Evolutionary conservation across 345 rosid genomes (phyloP), one percentile per base, ranked within the genome.

Genomic region (Citrus cavaleriei): DNA sequence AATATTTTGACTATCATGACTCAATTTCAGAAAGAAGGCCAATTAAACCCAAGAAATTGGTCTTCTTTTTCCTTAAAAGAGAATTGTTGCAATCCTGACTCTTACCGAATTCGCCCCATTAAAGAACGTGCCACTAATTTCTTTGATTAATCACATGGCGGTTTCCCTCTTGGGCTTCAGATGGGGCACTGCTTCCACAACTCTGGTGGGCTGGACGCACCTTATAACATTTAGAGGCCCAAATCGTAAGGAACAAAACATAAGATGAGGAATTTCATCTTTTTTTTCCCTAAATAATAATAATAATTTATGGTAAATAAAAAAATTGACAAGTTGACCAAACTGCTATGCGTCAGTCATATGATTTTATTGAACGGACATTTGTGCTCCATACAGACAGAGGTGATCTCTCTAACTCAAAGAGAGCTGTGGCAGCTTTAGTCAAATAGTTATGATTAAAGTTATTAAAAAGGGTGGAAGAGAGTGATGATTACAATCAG

Each of bases 341-440:
- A 22, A 16, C 32, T 35, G 49, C 59, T 59, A 16, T 34, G 16
- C 49, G 8, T 46, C 51, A 46, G 32, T 4, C 28, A 60, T 46
- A 12, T 24, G 28, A 46, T 59, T 61, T 28, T 54, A 28, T 38
- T 70, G 68, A 34, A 22, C 61, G 5, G 74, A 46, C 14, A 34
- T 1, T 19, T 7, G 30, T 51, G 22, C 38, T 70, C 68, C 27
- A 1, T 54, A 37, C 10, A 69, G 49, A 74, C 14, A 49, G 19
- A 5, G 46, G 68, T 46, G n/a, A 25, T 14, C 4, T n/a, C 46
- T 22, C 51, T 7, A 34, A 27, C 51, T 71, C 37, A 34, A 34
- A 34, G 78, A 67, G 70, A 75, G 14, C 28, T 74, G 79, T 68
- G 70, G 55, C 73, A 71, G 62, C 80, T 77, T 78, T 75, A 57